phyloP scores from a whole-genome alignment of 805 yeast genomes.

The Suhomyces faveliae region DNA sequence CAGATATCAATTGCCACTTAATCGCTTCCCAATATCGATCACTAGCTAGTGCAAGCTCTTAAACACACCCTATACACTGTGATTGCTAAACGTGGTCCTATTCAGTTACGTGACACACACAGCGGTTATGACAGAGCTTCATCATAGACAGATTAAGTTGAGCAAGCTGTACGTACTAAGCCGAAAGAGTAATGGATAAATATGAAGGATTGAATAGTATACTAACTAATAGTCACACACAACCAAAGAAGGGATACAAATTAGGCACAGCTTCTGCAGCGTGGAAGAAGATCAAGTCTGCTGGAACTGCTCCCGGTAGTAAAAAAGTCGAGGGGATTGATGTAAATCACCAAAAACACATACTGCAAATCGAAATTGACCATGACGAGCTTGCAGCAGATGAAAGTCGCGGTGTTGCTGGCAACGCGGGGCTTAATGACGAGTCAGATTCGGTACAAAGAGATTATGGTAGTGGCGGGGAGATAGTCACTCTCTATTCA shows the following conservation, averaged over 20 bases:
- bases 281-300: constrained; percentile 42
- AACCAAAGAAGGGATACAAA: constrained; percentile 35
- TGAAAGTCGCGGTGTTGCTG: not conserved
- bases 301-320: constrained; percentile 18
- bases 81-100: not conserved
- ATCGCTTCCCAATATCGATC: not conserved
- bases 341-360: not conserved
- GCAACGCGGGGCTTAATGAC: not conserved
- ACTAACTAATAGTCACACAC: constrained; percentile 26
- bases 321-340: not conserved
- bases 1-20: not conserved
- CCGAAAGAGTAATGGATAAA: too few species aligned
- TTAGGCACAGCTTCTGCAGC: constrained; percentile 42
- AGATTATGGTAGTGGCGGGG: constrained; percentile 35
- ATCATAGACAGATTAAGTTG: constrained; percentile 21
- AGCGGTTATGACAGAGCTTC: constrained; percentile 10
- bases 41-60: not conserved
- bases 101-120: not conserved
- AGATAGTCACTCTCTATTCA: constrained; percentile 27
- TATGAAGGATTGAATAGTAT: too few species aligned
- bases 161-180: constrained; percentile 21
- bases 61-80: not conserved
- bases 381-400: not conserved
- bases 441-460: not conserved
- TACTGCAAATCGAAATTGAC: not conserved